Evolutionary conservation across 1,139 yeast species (phyloP), one percentile per base, ranked within the genome.

Genomic region (Meyerozyma smithsonii): DNA sequence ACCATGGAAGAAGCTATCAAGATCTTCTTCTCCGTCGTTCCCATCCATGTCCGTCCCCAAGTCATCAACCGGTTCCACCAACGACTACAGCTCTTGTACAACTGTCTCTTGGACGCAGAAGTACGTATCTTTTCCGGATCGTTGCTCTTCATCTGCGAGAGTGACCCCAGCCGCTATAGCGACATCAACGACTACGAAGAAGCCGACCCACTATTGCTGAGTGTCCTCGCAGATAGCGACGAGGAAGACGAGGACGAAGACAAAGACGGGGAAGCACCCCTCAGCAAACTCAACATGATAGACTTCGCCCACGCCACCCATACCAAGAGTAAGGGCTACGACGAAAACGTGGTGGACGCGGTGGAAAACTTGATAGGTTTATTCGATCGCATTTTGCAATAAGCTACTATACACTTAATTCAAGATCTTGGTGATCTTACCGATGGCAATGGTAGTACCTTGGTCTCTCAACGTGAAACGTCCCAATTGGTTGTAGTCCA

Each of bases 401-500:
- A 32, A 35, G 28, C 38, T 17, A 34, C 28, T 39, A 30, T 25
- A 36, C 35, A 25, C 24, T 18, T 17, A 34, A 46, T 62, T 62
- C 58, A 84, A 72, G 50, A 84, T 69, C 64, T 84, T 84, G 43
- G 88, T 81, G 56, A 92, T 88, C 70, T 90, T 90, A 68, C 99
- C 99, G 66, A 92, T 94, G 50, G 98, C 99, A 66, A 92, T 89
- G 41, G 98, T 92, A 48, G 81, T 81, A 61, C 98, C 98, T 71
- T 92, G 97, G 66, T 92, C 98, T 75, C 99, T 88, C 64, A 92
- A 78, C 30, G 98, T 92, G 64, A 92, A 92, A 67, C 99, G 84
- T 61, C 98, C 99, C 56, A 92, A 77, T 69, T 92, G 97, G 50
- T 92, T 97, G 61, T 89, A 86, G 58, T 87, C 95, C 49, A 74